A percentile compares a stretch with the other conserved stretches of the same genome.
Evolutionary conservation across 73 alveolate species (phyloP).

Genomic region (Symbiodinium natans): DNA sequence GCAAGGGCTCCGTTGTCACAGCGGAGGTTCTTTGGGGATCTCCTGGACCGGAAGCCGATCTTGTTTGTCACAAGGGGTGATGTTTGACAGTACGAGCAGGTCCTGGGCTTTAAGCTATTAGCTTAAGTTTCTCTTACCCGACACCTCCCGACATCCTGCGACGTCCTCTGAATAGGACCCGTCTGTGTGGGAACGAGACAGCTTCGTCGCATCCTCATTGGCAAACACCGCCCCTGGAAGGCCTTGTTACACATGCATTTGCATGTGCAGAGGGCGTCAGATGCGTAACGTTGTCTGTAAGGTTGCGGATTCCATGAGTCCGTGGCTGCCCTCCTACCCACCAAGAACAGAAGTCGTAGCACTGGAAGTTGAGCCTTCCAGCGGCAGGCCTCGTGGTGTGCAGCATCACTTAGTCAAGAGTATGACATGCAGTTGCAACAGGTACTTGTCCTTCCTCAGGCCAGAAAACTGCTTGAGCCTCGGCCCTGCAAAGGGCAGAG

Average conservation of each 20-base stretch:
- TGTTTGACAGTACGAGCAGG: too few relatives aligned
- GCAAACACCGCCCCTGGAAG: too few relatives aligned
- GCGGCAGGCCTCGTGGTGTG: conserved; percentile 4
- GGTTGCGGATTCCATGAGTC: conserved; percentile 55
- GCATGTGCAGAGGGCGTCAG: too few relatives aligned
- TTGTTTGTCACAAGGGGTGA: too few relatives aligned
- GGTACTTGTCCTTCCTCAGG: conserved; percentile 67
- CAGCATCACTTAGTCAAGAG: background rate
- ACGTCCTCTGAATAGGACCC: background rate
- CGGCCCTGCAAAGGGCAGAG: too few relatives aligned
- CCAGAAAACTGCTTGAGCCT: conserved; percentile 31
- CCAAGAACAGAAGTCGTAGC: conserved; percentile 41
- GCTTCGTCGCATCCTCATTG: background rate
- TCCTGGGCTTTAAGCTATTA: too few relatives aligned
- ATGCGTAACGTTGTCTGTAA: too few relatives aligned
- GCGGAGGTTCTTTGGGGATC: background rate
- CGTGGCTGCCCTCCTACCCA: conserved; percentile 60
- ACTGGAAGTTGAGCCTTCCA: conserved; percentile 49
- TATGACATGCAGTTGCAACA: too few relatives aligned
- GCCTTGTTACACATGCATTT: too few relatives aligned
- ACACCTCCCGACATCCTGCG: background rate
- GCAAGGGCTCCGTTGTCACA: background rate
- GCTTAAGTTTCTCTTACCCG: too few relatives aligned
- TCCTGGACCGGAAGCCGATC: background rate
- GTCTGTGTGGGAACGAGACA: background rate